These are phyloP conservation scores for Metschnikowia cerradonensis DNA, from an alignment of 805 yeast species.

Conservation along the genomic window DNA sequence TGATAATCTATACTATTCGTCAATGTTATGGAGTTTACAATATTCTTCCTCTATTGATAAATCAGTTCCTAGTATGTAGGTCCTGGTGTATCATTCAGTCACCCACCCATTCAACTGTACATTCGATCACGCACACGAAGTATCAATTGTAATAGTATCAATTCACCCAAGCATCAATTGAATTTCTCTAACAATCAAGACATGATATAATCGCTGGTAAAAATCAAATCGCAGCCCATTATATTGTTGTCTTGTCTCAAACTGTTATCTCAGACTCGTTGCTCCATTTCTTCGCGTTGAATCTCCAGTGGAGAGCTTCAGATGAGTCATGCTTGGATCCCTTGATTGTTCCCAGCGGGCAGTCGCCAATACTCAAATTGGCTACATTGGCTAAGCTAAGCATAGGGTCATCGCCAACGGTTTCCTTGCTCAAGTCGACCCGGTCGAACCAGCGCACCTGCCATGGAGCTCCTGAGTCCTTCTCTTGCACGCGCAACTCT, in stretches of 20 bases:
- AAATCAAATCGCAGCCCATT: too few relatives aligned
- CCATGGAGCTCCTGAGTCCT: constrained; percentile 65
- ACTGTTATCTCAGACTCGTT: constrained; percentile 55
- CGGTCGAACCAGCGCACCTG: constrained; percentile 73
- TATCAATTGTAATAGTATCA: neutral
- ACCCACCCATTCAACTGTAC: neutral
- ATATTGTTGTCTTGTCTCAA: constrained; percentile 12
- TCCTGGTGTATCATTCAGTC: neutral
- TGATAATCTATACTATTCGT: too few relatives aligned
- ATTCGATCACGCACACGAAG: neutral
- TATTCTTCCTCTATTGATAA: neutral
- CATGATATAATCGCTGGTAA: too few relatives aligned
- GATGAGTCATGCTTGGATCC: constrained; percentile 54
- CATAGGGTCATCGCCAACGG: constrained; percentile 26
- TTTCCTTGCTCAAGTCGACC: constrained; percentile 24
- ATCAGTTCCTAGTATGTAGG: neutral
- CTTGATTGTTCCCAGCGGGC: constrained; percentile 60
- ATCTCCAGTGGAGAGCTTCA: constrained; percentile 67
- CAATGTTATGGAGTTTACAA: too few relatives aligned
- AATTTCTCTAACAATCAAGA: too few relatives aligned
- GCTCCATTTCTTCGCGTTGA: constrained; percentile 50
- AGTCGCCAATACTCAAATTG: constrained; percentile 57
- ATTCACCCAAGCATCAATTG: too few relatives aligned
- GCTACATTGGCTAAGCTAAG: constrained; percentile 42
- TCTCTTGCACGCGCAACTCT: constrained; percentile 70